Conservation (phyloP, 2,329 filamentous ascomycete species). For the Lasiodiplodia citricola region DNA sequence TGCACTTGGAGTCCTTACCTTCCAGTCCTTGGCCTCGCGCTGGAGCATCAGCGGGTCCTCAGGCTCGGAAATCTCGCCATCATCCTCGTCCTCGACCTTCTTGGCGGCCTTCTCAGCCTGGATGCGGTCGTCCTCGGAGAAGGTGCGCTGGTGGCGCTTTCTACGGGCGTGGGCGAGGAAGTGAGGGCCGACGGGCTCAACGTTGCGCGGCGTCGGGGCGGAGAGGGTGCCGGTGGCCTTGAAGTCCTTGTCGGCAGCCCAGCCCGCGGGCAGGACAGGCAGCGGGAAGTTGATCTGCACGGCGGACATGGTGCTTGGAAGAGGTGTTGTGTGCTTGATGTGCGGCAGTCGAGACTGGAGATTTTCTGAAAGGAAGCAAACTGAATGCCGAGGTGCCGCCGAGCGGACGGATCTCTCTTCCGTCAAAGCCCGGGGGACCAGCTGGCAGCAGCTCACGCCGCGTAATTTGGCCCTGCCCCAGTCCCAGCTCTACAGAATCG, state of each 20-base stretch:
- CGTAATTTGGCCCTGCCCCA: slow-evolving; percentile 16
- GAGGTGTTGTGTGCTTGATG: not conserved
- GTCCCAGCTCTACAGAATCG: slow-evolving; percentile 29
- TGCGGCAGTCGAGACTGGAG: not conserved
- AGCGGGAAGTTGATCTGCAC: slow-evolving; percentile 69
- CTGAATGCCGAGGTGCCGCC: not conserved
- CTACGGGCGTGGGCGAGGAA: slow-evolving; percentile 97
- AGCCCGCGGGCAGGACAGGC: slow-evolving; percentile 77
- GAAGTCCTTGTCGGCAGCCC: slow-evolving; percentile 91
- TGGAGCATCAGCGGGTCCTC: slow-evolving; percentile 93
- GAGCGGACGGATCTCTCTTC: slow-evolving; percentile 10
- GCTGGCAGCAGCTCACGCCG: slow-evolving; percentile 16
- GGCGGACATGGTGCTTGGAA: slow-evolving; percentile 64
- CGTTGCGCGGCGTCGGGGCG: slow-evolving; percentile 78
- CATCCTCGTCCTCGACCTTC: slow-evolving; percentile 91
- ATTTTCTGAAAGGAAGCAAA: slow-evolving; percentile 23
- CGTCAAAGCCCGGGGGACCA: slow-evolving; percentile 19
- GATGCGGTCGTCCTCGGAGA: slow-evolving; percentile 97
- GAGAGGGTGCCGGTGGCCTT: slow-evolving; percentile 80
- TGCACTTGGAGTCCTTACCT: slow-evolving; percentile 62
- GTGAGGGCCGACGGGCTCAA: slow-evolving; percentile 96
- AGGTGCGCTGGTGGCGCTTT: slow-evolving; percentile 92
- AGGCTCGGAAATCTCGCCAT: slow-evolving; percentile 87
- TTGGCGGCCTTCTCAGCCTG: slow-evolving; percentile 94
- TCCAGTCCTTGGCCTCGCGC: slow-evolving; percentile 98